Base-by-base conservation (phyloP, 169 alveolate species). In the Plasmodium vivax region DNA sequence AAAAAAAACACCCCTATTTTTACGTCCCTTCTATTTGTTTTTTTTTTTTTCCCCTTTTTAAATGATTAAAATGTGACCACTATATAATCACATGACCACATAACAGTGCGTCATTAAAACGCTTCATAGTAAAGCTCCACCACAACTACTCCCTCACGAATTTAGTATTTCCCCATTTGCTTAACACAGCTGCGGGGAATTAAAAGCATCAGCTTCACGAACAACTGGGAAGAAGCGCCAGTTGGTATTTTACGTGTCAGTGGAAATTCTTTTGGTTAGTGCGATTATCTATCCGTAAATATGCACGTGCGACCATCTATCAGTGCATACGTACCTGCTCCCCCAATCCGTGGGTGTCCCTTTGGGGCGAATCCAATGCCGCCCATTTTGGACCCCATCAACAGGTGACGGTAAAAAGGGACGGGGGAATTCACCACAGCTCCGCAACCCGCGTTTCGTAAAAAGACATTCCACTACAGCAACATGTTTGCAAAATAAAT, bases 11-110 rank as follows among this genome's bases (percentile, higher is more conserved):
- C 34, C 12, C 47, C 43, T 5, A 72, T 72, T 32, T 38, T n/a
- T 75, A 23, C 7, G 56, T 38, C 36, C 10, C 83, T 12, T 75
- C 45, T 80, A 41, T 80, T 43, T 80, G 9, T 19, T 16, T 81
- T 81, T 81, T 8, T 47, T 81, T 81, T 82, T 45, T 80, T 81
- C 23, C 51, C 12, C 51, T n/a, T 38, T 77, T 77, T 77, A 8
- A 74, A 74, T 23, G 47, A 74, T 74, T 74, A 38, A 68, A 23
- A 68, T 68, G 43, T 68, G n/a, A 68, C 77, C 38, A 19, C 0
- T 23, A 3, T 68, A 68, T 68, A 23, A 68, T 68, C 41, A 68
- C 38, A 68, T 68, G 43, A 68, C 38, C 38, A 30, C 77, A 68
- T 68, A 30, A 68, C 36, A 19, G 16, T 68, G 77, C 7, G 16